These are phyloP conservation scores for Pseudovirgaria hyperparasitica DNA, from an alignment of 2,329 filamentous ascomycete species.

Conservation along the genomic window DNA sequence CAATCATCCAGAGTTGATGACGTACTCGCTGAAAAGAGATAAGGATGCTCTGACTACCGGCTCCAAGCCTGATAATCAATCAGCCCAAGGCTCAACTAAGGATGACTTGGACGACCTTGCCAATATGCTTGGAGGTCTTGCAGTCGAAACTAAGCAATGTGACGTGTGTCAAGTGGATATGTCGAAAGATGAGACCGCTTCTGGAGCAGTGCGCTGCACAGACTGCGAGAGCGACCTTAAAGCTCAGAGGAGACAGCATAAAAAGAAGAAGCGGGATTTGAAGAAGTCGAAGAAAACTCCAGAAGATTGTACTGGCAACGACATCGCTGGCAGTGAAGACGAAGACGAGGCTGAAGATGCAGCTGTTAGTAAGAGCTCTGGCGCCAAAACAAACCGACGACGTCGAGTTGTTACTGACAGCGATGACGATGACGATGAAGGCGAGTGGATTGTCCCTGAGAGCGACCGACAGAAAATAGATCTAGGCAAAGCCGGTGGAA, in stretches of 20 bases:
- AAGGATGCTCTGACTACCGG: conserved; percentile 68
- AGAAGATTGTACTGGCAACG: conserved; percentile 2
- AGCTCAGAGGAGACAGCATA: conserved; percentile 27
- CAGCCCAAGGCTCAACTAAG: conserved; percentile 36
- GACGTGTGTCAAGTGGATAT: conserved; percentile 69
- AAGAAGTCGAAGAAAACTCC: conserved; percentile 10
- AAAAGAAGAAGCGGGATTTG: conserved; percentile 13
- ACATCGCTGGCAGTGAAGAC: conserved; percentile 20
- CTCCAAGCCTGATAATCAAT: conserved; percentile 27
- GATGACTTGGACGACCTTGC: conserved; percentile 71
- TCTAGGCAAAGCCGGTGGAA: conserved; percentile 69
- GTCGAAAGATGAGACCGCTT: conserved; percentile 39
- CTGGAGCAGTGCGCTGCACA: conserved; percentile 48
- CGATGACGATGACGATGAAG: conserved; percentile 55
- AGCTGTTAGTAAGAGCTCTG: conserved; percentile 7
- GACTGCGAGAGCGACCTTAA: conserved; percentile 64
- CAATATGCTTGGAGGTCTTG: conserved; percentile 74
- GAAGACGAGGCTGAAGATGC: conserved; percentile 18
- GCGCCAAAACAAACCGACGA: conserved; percentile 14
- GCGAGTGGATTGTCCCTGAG: conserved; percentile 68
- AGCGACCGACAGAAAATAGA: conserved; percentile 46
- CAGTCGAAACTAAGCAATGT: conserved; percentile 64
- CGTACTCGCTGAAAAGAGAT: conserved; percentile 74
- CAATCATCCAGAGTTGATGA: conserved; percentile 83
- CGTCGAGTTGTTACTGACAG: conserved; percentile 46